Evolutionary conservation across 495 filamentous ascomycete genomes (phyloP).

Genomic region (Aspergillus incahuasiensis): DNA sequence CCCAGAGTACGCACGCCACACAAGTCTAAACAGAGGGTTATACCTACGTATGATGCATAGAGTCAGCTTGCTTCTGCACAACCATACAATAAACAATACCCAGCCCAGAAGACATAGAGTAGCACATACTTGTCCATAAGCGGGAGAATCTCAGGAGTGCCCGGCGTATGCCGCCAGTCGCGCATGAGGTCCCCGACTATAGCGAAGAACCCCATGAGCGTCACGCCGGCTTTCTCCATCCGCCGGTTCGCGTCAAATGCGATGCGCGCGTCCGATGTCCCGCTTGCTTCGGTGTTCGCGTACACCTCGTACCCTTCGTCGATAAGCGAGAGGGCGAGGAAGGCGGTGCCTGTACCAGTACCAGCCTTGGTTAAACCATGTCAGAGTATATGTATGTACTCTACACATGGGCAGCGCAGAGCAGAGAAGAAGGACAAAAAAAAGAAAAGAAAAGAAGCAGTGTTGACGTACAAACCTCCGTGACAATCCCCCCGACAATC

Average conservation of each 20-base stretch:
- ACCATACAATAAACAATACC: no score
- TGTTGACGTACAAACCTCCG: neutral
- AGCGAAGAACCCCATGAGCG: neutral
- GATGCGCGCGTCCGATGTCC: neutral
- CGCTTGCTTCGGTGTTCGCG: neutral
- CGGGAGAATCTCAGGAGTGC: neutral
- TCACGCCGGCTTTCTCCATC: neutral
- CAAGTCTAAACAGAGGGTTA: no score
- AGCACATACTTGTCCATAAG: no score
- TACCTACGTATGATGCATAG: no score
- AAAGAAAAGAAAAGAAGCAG: no score
- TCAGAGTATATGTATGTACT: no score
- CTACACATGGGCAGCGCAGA: no score
- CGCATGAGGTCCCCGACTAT: neutral
- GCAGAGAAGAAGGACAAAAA: no score
- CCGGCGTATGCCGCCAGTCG: neutral
- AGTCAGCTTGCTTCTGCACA: no score
- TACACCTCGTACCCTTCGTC: constrained; percentile 1
- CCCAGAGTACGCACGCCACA: no score
- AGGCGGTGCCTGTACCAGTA: neutral
- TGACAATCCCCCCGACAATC: neutral
- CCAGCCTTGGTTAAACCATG: neutral
- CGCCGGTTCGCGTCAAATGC: neutral
- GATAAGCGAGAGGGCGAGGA: neutral
- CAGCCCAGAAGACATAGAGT: no score